Evolutionary conservation across 768 basidiomycete species (phyloP).

Genomic region (Chalciporus pseudorubinellus): DNA sequence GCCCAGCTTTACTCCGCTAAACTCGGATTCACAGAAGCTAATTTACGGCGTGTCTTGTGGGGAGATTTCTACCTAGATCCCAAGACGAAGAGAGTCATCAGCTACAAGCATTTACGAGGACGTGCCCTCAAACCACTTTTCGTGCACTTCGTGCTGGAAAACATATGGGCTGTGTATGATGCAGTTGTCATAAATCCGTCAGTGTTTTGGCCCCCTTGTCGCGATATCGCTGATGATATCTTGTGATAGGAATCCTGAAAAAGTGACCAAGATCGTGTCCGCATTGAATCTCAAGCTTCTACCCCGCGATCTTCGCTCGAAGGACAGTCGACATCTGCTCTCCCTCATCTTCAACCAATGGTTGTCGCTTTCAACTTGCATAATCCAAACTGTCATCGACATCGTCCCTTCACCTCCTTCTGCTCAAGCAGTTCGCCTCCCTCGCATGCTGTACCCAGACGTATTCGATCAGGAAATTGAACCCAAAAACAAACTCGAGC

Average conservation of each 20-base stretch:
- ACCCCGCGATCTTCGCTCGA: constrained; percentile 87
- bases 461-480: constrained; percentile 53
- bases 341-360: constrained; percentile 91
- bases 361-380: constrained; percentile 90
- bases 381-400: constrained; percentile 91
- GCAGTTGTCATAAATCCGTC: constrained; percentile 86
- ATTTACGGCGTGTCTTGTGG: constrained; percentile 86
- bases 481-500: constrained; percentile 80
- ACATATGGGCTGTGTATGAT: constrained; percentile 96
- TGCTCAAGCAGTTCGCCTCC: constrained; percentile 81
- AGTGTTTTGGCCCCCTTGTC: constrained; percentile 34
- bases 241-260: constrained; percentile 74
- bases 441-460: constrained; percentile 89
- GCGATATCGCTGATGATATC: constrained; percentile 11
- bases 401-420: constrained; percentile 84
- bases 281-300: constrained; percentile 79
- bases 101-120: constrained; percentile 85
- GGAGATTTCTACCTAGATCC: constrained; percentile 97
- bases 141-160: constrained; percentile 96
- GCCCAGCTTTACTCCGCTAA: constrained; percentile 90
- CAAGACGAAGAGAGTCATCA: constrained; percentile 90
- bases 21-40: constrained; percentile 85
- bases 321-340: constrained; percentile 82
- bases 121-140: constrained; percentile 90
- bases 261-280: constrained; percentile 82